Conservation (phyloP, 331 rosid genomes). For the Pyrus hybrid region DNA sequence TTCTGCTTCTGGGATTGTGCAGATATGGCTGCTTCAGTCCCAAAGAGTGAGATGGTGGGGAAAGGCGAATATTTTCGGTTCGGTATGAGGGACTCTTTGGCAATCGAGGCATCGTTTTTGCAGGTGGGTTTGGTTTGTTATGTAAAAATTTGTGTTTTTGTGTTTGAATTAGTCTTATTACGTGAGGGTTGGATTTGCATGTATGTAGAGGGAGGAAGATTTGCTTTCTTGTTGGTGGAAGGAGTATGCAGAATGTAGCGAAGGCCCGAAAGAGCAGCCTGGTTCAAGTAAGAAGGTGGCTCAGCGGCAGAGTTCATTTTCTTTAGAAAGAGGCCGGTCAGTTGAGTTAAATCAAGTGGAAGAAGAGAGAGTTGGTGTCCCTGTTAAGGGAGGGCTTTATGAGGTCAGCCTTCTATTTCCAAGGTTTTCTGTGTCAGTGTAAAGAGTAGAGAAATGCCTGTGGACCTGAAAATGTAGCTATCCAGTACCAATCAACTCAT, state of each 20-base stretch:
- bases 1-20: conserved; percentile 13
- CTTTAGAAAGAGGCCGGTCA: conserved; percentile 17
- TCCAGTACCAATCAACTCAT: background rate
- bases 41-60: conserved; percentile 71
- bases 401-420: conserved; percentile 38
- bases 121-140: conserved; percentile 45
- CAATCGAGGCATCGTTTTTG: conserved; percentile 86
- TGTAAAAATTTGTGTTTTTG: background rate
- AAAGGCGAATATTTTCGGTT: conserved; percentile 90
- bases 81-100: conserved; percentile 95
- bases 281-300: conserved; percentile 34
- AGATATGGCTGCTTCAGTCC: conserved; percentile 83
- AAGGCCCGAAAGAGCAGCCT: conserved; percentile 64
- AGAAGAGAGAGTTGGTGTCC: conserved; percentile 96
- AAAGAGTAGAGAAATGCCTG: background rate
- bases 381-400: conserved; percentile 94
- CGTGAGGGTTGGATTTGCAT: background rate
- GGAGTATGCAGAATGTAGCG: conserved; percentile 96
- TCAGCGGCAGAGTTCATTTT: conserved; percentile 14
- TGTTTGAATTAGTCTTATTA: background rate
- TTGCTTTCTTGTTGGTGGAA: conserved; percentile 91
- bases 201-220: conserved; percentile 69
- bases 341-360: conserved; percentile 40
- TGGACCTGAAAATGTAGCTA: background rate
- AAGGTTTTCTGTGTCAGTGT: background rate